These are phyloP conservation scores for Coemansia sp. DNA, from an alignment of 192 early-diverging fungal genomes.

Conservation along the genomic window DNA sequence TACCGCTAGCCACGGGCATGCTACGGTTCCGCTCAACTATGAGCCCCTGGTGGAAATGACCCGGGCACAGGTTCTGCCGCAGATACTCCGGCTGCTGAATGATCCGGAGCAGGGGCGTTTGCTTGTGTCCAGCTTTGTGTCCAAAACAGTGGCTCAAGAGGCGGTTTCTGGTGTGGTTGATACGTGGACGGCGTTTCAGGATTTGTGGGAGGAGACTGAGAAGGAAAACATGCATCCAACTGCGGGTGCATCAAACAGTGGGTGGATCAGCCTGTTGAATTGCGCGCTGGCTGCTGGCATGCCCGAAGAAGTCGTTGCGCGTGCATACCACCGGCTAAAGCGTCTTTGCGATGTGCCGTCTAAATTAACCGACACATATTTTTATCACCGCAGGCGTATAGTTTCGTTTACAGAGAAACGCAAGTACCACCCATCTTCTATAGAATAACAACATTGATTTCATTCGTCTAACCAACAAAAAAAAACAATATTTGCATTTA, in stretches of 20 bases:
- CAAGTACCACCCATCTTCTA: conserved; percentile 2
- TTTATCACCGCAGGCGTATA: not conserved
- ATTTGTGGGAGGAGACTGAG: not conserved
- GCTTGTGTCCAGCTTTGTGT: conserved; percentile 26
- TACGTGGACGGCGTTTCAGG: conserved; percentile 14
- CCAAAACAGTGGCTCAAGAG: conserved; percentile 29
- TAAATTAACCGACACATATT: not conserved
- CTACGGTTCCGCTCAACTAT: no score
- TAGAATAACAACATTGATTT: not conserved
- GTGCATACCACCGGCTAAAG: conserved; percentile 23
- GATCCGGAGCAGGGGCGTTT: not conserved
- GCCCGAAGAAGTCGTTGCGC: conserved; percentile 33
- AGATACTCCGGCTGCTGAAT: not conserved
- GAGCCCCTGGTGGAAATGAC: conserved; percentile 29
- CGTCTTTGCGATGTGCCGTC: conserved; percentile 18
- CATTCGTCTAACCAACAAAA: not conserved
- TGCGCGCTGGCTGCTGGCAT: conserved; percentile 22
- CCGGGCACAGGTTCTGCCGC: conserved; percentile 34
- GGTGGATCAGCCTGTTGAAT: conserved; percentile 31
- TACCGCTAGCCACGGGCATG: no score
- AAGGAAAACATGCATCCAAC: no score
- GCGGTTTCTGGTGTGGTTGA: conserved; percentile 15
- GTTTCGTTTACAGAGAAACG: not conserved
- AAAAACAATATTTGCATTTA: not conserved
- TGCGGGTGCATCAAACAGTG: no score